Percentiles rank a stretch among this genome's conserved stretches.
Evolutionary conservation across 129 eudicot genomes (phyloP).

Genomic region (Smallanthus sonchifolius): DNA sequence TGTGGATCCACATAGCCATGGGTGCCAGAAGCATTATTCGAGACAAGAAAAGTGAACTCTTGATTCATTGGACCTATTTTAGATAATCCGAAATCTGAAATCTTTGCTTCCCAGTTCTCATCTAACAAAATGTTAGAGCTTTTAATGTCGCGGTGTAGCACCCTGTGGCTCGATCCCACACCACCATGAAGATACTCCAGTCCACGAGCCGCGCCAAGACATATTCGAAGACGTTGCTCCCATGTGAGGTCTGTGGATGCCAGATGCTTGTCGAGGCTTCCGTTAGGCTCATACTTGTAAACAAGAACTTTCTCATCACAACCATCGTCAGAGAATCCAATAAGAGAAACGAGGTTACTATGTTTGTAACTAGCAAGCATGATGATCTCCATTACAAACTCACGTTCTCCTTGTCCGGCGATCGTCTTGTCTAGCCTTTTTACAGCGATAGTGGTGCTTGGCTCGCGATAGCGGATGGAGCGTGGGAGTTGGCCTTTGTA

Average conservation of each 20-base stretch:
- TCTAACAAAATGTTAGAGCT: constrained; percentile 11
- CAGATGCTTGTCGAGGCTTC: background rate
- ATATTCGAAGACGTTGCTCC: constrained; percentile 13
- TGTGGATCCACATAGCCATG: constrained; percentile 9
- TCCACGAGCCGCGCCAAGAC: constrained; percentile 11
- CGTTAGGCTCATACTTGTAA: background rate
- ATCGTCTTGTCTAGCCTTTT: background rate
- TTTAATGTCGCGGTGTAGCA: constrained; percentile 17
- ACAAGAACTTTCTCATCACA: background rate
- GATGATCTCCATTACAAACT: background rate
- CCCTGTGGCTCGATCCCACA: constrained; percentile 6
- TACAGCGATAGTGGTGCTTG: background rate
- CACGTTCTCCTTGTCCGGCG: background rate
- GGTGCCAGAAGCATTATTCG: constrained; percentile 10
- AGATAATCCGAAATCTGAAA: constrained; percentile 16
- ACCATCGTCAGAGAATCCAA: constrained; percentile 6
- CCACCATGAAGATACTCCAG: constrained; percentile 8
- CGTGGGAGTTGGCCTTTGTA: background rate
- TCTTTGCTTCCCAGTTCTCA: constrained; percentile 12
- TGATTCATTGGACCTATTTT: constrained; percentile 18
- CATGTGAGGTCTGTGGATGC: constrained; percentile 1
- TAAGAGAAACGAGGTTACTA: background rate
- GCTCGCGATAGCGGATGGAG: background rate
- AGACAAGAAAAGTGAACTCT: constrained; percentile 7
- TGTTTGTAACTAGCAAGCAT: constrained; percentile 17